Evolutionary conservation across 2,329 filamentous ascomycete genomes (phyloP), one percentile per base, ranked within the genome.

Genomic region (Alternaria solani): DNA sequence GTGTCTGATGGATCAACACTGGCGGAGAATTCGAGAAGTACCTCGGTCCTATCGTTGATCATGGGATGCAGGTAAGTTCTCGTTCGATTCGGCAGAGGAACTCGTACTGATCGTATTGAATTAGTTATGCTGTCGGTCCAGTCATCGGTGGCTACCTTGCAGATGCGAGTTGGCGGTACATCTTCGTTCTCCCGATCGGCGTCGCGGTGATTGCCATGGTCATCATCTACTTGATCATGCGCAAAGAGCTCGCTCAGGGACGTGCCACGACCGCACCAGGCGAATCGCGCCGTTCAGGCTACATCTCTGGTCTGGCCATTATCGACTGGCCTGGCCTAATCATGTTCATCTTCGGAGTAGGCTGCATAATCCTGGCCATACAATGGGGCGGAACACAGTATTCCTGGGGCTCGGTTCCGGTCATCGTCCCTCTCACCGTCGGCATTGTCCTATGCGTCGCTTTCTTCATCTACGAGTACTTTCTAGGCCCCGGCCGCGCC

Each of bases 1-100:
- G 79, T 91, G 12, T 86, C 88, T 0, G 88, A 91, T 68, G 86
- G 86, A 58, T 88, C 91, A 6, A 85, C 84, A 1, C 74, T 81
- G 91, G 94, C 73, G 89, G 89, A 79, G 86, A 94, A 63, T 82
- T 96, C 59, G 87, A 89, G 71, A 90, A 94, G 69, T 83, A 85
- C 65, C 72, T 86, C 49, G 81, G 88, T n/a, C 77, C 96, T 91
- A 63, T 83, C 86, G 0, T 65, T 91, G 8, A 80, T 89, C 1
- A 83, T 83, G 7, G 88, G 88, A 0, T 70, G 88, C 6, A 85
- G 73, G 71, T 77, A 56, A 23, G 63, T 59, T 18, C 3, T 2
- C 5, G 1, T 14, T 26, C 18, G 59, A 7, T 3, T 25, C 16
- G 20, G 26, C 8, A 16, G 23, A 36, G 16, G 14, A 16, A 14